These are phyloP conservation scores for Earliella scabrosa DNA, from an alignment of 1,284 basidiomycete species.

Conservation along the genomic window DNA sequence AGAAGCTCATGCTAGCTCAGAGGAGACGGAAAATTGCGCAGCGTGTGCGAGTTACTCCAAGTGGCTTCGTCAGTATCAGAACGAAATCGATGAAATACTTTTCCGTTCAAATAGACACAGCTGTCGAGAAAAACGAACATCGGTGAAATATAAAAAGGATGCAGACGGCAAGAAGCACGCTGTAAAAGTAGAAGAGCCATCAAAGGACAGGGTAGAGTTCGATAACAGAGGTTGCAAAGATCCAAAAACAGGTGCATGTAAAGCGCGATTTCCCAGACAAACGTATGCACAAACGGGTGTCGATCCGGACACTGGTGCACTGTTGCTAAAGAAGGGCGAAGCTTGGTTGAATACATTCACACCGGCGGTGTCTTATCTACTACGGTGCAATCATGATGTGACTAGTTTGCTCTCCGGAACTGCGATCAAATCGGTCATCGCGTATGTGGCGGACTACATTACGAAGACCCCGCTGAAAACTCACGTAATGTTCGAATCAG, in stretches of 20 bases:
- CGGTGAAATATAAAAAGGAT: not conserved
- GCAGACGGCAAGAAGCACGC: not conserved
- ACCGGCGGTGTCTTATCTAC: constrained; percentile 35
- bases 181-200: not conserved
- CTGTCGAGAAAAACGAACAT: not conserved
- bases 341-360: constrained; percentile 38
- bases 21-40: too few relatives aligned
- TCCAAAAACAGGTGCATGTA: not conserved
- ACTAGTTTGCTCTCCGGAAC: too few relatives aligned
- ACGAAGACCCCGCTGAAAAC: constrained; percentile 41
- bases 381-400: too few relatives aligned
- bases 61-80: not conserved
- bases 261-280: not conserved
- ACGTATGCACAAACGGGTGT: not conserved
- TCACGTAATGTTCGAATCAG: constrained; percentile 37
- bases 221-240: not conserved
- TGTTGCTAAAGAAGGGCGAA: constrained; percentile 38
- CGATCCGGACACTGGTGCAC: constrained; percentile 22
- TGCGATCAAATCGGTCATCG: too few relatives aligned
- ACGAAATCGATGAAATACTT: not conserved
- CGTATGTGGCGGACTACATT: too few relatives aligned
- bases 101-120: not conserved
- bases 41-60: not conserved
- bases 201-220: not conserved
- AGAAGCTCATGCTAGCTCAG: too few relatives aligned